These are phyloP conservation scores for Ceratobasidium sp. DNA, from an alignment of 1,284 basidiomycete species.

Conservation along the genomic window DNA sequence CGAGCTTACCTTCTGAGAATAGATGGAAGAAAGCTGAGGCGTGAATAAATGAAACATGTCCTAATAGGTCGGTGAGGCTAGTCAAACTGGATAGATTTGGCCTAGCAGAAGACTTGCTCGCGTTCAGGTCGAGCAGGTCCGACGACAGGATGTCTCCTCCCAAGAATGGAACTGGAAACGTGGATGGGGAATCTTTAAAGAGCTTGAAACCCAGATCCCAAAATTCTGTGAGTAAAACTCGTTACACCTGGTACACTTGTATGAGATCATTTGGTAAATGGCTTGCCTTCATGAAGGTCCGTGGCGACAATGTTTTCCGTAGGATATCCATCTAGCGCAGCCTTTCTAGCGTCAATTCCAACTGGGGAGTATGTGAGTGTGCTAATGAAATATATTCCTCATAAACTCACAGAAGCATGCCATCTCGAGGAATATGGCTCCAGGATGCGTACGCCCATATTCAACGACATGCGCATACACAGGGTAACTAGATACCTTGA, in stretches of 20 bases:
- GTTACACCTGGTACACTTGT: too few species aligned
- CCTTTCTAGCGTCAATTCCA: constrained; percentile 60
- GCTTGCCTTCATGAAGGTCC: constrained; percentile 53
- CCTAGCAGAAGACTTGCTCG: constrained; percentile 48
- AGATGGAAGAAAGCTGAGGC: constrained; percentile 64
- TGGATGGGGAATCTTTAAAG: constrained; percentile 53
- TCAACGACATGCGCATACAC: constrained; percentile 59
- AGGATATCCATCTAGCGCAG: constrained; percentile 57
- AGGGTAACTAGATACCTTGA: constrained; percentile 58
- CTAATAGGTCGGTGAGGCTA: constrained; percentile 59
- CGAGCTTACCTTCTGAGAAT: constrained; percentile 54
- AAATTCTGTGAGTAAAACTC: constrained; percentile 52
- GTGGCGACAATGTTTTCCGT: constrained; percentile 53
- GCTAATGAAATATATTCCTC: background rate
- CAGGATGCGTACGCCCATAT: constrained; percentile 55
- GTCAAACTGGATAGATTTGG: constrained; percentile 54
- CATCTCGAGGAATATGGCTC: constrained; percentile 62
- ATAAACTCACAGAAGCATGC: constrained; percentile 62
- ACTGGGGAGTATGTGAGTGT: constrained; percentile 54
- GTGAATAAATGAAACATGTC: constrained; percentile 61
- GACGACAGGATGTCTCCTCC: constrained; percentile 59
- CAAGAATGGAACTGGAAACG: constrained; percentile 61
- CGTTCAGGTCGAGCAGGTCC: constrained; percentile 49
- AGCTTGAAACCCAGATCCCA: constrained; percentile 55
- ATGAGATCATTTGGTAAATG: too few species aligned